A percentile compares a stretch with the other conserved stretches of the same genome.
phyloP scores from a whole-genome alignment of 139 green algal species.

The Desmodesmus armatus region DNA sequence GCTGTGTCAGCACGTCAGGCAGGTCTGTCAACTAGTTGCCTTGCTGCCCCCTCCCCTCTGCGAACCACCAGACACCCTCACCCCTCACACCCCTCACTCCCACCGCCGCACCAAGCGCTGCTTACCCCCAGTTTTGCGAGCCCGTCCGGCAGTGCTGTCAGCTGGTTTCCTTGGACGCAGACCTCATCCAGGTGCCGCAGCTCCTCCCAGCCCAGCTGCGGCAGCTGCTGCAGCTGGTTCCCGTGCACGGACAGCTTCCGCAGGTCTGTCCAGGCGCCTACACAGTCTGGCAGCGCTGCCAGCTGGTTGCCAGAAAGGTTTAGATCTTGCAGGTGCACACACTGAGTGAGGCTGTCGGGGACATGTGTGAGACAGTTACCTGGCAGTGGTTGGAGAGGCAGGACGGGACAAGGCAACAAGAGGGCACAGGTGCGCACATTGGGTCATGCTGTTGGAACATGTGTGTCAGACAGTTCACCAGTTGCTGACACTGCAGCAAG shows the following conservation, averaged over 20 bases:
- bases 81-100: no score
- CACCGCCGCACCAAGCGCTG: neutral
- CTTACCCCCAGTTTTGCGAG: slow-evolving; percentile 31
- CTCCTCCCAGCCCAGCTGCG: slow-evolving; percentile 34
- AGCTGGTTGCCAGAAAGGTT: slow-evolving; percentile 72
- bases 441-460: no score
- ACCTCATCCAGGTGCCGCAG: slow-evolving; percentile 27
- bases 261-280: slow-evolving; percentile 63
- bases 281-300: slow-evolving; percentile 55
- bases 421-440: no score
- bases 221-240: slow-evolving; percentile 69
- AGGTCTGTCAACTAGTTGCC: no score
- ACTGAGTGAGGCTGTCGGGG: slow-evolving; percentile 60
- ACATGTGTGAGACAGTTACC: slow-evolving; percentile 76
- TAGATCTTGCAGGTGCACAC: slow-evolving; percentile 60
- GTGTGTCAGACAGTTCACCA: no score
- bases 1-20: no score
- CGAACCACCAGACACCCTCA: no score
- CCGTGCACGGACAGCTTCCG: slow-evolving; percentile 74
- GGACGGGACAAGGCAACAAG: no score
- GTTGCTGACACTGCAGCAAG: no score
- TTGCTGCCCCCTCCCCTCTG: no score
- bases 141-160: slow-evolving; percentile 27
- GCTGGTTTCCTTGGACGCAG: slow-evolving; percentile 47
- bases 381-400: no score